These are phyloP conservation scores for Oryza glaberrima DNA, from an alignment of 176 grass and related monocot species.

Conservation along the genomic window DNA sequence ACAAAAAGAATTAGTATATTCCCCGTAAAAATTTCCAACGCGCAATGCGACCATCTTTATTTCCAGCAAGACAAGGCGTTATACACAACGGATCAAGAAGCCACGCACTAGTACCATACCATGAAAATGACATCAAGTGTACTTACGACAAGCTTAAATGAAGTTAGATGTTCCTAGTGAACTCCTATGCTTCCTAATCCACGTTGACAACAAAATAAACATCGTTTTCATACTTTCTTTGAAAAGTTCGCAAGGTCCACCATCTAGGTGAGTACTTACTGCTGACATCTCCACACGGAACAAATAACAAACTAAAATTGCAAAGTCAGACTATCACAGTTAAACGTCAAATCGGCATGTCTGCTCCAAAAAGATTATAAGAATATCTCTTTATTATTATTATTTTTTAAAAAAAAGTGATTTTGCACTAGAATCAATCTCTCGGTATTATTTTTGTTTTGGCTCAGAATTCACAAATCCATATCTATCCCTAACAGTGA, in stretches of 20 bases:
- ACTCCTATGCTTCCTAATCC: neutral
- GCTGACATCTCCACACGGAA: neutral
- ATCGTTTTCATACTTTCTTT: neutral
- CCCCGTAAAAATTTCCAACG: constrained; percentile 2
- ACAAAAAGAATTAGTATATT: neutral
- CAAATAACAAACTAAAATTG: constrained; percentile 10
- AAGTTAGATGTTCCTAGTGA: constrained; percentile 16
- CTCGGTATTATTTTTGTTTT: too few relatives aligned
- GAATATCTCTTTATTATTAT: neutral
- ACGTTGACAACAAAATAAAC: constrained; percentile 13
- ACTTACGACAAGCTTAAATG: neutral
- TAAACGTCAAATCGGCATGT: neutral
- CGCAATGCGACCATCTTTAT: neutral
- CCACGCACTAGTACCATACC: neutral
- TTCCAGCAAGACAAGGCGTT: constrained; percentile 25
- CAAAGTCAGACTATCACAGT: neutral
- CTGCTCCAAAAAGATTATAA: neutral
- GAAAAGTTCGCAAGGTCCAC: neutral
- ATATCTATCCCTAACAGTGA: neutral
- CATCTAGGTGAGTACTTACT: constrained; percentile 8
- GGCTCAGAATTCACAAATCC: neutral
- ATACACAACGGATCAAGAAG: neutral
- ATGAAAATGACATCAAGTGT: constrained; percentile 38
- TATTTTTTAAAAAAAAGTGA: neutral
- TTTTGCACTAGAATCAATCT: neutral